Base-by-base conservation (phyloP, 805 yeast genomes). In the Nakazawaea populi region DNA sequence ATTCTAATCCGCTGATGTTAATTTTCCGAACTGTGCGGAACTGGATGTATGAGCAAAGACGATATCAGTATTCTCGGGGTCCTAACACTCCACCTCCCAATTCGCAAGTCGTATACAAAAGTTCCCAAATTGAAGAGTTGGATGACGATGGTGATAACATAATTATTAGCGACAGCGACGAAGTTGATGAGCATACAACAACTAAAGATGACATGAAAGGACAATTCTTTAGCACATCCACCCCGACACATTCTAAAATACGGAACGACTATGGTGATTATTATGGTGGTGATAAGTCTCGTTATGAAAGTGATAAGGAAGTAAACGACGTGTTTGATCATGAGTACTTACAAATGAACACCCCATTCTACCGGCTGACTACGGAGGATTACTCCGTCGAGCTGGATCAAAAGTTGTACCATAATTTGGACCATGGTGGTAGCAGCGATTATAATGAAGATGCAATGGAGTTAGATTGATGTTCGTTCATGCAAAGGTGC, bases 1-100 rank as follows among this genome's bases (percentile, higher is more conserved):
- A 59, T 52, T 61, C 60, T 46, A 55, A 61, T 40, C 65, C 67
- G 5, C 45, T 41, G 9, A 27, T 45, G 44, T 49, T 61, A n/a
- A 49, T 62, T 4, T 55, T 53, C 32, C 35, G 47, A 5, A 52
- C 50, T 27, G 54, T 56, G 42, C 27, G 46, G 44, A 53, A 45
- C 30, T 62, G 60, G 61, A 41, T 43, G 8, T 51, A 45, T 8
- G 27, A 48, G 12, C 14, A 53, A 38, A 51, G 42, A 12, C 30
- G 40, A 12, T 10, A 28, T 4, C 29, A 29, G 40, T 40, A n/a
- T 32, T 40, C 9, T 14, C 29, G 32, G 14, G 14, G 10, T 5
- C 35, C 41, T 42, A 9, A 29, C 6, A n/a, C 46, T 6, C 32
- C 34, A 12, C 5, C 18, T 30, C 14, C 29, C 27, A 11, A 7